phyloP scores from a whole-genome alignment of 257 asterid species.

The Voacanga thouarsii region DNA sequence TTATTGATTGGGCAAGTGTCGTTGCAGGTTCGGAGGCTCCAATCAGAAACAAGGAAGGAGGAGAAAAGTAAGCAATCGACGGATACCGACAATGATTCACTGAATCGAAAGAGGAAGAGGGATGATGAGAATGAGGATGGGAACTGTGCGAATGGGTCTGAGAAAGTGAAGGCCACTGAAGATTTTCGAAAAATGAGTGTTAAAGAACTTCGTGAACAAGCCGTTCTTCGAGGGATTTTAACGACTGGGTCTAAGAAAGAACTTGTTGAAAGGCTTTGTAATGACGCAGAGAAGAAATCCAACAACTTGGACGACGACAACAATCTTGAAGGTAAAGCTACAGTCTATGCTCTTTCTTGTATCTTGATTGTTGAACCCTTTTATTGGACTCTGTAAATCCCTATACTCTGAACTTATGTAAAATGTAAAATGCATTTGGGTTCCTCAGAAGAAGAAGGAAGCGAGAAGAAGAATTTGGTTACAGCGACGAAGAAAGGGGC shows the following conservation, averaged over 20 bases:
- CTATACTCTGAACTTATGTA: background rate
- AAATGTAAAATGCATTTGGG: background rate
- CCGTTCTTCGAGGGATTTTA: slow-evolving; percentile 50
- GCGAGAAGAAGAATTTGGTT: slow-evolving; percentile 44
- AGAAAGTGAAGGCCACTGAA: slow-evolving; percentile 45
- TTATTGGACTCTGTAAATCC: background rate
- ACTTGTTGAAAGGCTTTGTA: slow-evolving; percentile 63
- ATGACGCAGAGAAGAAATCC: slow-evolving; percentile 24
- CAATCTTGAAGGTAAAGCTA: slow-evolving; percentile 36
- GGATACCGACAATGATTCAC: slow-evolving; percentile 20
- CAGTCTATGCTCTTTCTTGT: background rate
- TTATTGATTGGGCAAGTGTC: background rate
- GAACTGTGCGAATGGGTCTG: slow-evolving; percentile 25
- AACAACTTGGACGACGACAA: slow-evolving; percentile 1
- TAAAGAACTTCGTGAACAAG: slow-evolving; percentile 71
- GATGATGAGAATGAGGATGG: slow-evolving; percentile 33
- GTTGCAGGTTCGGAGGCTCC: slow-evolving; percentile 66
- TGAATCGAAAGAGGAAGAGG: slow-evolving; percentile 49
- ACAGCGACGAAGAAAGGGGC: slow-evolving; percentile 75
- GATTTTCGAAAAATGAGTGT: slow-evolving; percentile 53
- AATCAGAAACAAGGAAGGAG: slow-evolving; percentile 43
- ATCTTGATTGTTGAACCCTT: background rate
- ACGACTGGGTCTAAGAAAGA: slow-evolving; percentile 63
- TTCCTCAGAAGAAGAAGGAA: slow-evolving; percentile 12
- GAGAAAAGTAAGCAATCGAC: slow-evolving; percentile 33